These are phyloP conservation scores for Zygotorulaspora mrakii DNA, from an alignment of 1,139 yeast genomes.

Conservation along the genomic window DNA sequence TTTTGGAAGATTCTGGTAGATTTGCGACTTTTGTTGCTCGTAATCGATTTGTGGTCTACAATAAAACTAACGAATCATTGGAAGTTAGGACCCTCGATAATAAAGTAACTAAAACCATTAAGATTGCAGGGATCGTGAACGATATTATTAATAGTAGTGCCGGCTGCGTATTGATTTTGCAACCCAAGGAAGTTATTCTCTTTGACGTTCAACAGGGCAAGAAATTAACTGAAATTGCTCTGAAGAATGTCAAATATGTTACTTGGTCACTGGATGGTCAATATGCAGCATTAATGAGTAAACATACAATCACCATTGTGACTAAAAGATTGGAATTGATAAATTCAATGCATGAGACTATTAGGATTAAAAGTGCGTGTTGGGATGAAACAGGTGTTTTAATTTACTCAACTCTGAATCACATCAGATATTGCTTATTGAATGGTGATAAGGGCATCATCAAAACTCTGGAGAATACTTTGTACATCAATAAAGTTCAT, in stretches of 20 bases:
- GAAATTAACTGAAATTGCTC: slow-evolving; percentile 64
- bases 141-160: slow-evolving; percentile 80
- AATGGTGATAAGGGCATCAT: slow-evolving; percentile 95
- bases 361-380: slow-evolving; percentile 93
- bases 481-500: slow-evolving; percentile 71
- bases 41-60: slow-evolving; percentile 84
- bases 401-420: slow-evolving; percentile 90
- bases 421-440: slow-evolving; percentile 85
- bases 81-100: slow-evolving; percentile 83
- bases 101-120: slow-evolving; percentile 74
- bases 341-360: slow-evolving; percentile 91
- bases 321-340: slow-evolving; percentile 72
- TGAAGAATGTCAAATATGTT: slow-evolving; percentile 81
- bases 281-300: slow-evolving; percentile 81
- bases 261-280: slow-evolving; percentile 88
- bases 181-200: slow-evolving; percentile 66
- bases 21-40: slow-evolving; percentile 90
- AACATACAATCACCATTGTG: slow-evolving; percentile 89
- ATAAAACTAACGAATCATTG: slow-evolving; percentile 58
- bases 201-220: slow-evolving; percentile 94
- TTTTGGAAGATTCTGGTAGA: slow-evolving; percentile 76
- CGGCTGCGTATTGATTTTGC: slow-evolving; percentile 76
- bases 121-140: slow-evolving; percentile 64
- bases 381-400: slow-evolving; percentile 96
- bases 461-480: slow-evolving; percentile 86